A percentile compares a stretch with the other conserved stretches of the same genome.
Evolutionary conservation across 768 basidiomycete species (phyloP).

Genomic region (Pleurotus eryngii): DNA sequence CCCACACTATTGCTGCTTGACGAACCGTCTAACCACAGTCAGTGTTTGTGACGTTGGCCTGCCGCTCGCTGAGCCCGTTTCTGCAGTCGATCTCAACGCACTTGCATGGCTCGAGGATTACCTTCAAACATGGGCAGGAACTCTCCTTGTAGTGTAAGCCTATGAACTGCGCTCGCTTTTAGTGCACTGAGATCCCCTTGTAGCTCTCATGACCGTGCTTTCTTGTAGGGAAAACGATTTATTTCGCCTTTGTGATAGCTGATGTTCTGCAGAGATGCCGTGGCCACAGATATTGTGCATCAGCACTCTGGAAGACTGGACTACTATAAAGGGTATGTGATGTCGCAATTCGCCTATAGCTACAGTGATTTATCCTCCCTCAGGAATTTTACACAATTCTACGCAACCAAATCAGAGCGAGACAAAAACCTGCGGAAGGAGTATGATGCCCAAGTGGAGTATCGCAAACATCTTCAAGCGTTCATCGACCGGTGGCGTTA

Average conservation of each 20-base stretch:
- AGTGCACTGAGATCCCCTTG: slow-evolving; percentile 6
- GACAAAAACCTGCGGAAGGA: slow-evolving; percentile 89
- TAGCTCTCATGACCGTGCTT: slow-evolving; percentile 96
- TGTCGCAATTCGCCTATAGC: not conserved
- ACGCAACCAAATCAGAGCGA: slow-evolving; percentile 96
- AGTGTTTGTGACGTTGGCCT: slow-evolving; percentile 19
- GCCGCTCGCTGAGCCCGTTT: not conserved
- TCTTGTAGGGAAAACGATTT: slow-evolving; percentile 55
- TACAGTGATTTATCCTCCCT: slow-evolving; percentile 7
- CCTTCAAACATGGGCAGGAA: slow-evolving; percentile 91
- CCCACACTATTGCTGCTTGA: slow-evolving; percentile 78
- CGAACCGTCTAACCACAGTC: slow-evolving; percentile 96
- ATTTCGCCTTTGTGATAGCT: not conserved
- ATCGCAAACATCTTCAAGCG: slow-evolving; percentile 91
- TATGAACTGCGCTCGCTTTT: slow-evolving; percentile 6
- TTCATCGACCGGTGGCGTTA: slow-evolving; percentile 99
- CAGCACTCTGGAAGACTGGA: slow-evolving; percentile 90
- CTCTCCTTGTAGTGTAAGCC: slow-evolving; percentile 85
- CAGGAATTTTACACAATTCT: slow-evolving; percentile 97
- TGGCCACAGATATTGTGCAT: slow-evolving; percentile 98
- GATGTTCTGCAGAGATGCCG: slow-evolving; percentile 62
- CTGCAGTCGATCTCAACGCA: slow-evolving; percentile 84
- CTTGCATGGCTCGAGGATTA: slow-evolving; percentile 98
- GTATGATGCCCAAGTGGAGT: slow-evolving; percentile 95
- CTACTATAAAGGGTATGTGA: slow-evolving; percentile 88